Percentiles rank a stretch among this genome's conserved stretches.
phyloP scores from a whole-genome alignment of 2,329 filamentous ascomycete genomes.

The Hysterium pulicare region DNA sequence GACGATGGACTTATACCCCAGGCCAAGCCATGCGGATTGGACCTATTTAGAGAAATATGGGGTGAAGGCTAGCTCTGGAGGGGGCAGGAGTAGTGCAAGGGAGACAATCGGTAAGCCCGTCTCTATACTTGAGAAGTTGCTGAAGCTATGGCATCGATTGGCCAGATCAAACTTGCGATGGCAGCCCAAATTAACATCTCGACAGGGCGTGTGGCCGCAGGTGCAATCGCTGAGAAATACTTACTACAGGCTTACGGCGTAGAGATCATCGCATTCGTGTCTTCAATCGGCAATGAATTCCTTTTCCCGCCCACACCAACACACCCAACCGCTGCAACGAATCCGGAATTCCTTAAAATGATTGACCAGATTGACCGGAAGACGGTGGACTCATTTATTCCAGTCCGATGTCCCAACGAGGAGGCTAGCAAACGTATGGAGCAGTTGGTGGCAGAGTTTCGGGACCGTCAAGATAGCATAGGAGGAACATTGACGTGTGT shows the following conservation, averaged over 20 bases:
- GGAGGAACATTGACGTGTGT: constrained; percentile 94
- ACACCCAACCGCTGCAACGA: constrained; percentile 66
- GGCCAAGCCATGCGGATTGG: constrained; percentile 92
- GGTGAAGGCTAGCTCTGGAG: constrained; percentile 84
- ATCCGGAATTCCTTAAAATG: constrained; percentile 75
- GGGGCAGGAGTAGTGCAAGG: constrained; percentile 84
- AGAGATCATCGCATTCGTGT: constrained; percentile 88
- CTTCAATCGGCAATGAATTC: constrained; percentile 76
- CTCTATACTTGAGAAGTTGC: constrained; percentile 2
- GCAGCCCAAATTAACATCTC: background rate
- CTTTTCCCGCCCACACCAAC: constrained; percentile 67
- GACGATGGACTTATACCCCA: constrained; percentile 88
- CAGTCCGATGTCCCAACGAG: constrained; percentile 78
- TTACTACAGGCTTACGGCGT: constrained; percentile 74
- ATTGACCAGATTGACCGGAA: constrained; percentile 68
- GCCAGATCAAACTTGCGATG: background rate
- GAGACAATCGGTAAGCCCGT: constrained; percentile 87
- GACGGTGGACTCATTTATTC: constrained; percentile 78
- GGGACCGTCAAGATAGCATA: constrained; percentile 80
- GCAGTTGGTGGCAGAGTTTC: constrained; percentile 70
- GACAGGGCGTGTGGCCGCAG: constrained; percentile 78
- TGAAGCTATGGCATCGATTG: background rate
- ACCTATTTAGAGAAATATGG: constrained; percentile 98
- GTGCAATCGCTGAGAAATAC: constrained; percentile 92
- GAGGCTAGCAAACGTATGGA: constrained; percentile 69